phyloP scores from a whole-genome alignment of 2,329 filamentous ascomycete species.

The Dactylonectria estremocensis region DNA sequence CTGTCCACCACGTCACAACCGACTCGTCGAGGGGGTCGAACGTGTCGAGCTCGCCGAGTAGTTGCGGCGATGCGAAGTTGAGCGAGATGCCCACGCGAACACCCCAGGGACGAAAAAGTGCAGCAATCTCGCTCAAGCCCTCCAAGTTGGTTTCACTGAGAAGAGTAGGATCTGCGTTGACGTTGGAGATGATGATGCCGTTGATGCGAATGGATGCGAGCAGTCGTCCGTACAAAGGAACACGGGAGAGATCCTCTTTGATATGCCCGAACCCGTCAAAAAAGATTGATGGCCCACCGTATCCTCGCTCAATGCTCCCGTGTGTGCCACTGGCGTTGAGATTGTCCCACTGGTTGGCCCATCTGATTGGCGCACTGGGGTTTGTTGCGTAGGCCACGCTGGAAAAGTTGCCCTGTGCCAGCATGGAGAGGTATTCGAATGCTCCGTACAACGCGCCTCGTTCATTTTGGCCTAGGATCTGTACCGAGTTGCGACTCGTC shows the following conservation, averaged over 20 bases:
- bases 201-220: conserved; percentile 78
- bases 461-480: conserved; percentile 76
- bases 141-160: conserved; percentile 70
- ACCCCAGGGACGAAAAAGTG: conserved; percentile 77
- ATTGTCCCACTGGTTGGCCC: conserved; percentile 84
- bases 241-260: conserved; percentile 72
- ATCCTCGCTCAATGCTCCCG: conserved; percentile 77
- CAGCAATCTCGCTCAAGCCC: conserved; percentile 74
- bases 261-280: conserved; percentile 68
- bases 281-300: conserved; percentile 78
- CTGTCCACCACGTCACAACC: conserved; percentile 75
- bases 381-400: conserved; percentile 65
- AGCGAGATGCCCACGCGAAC: conserved; percentile 76
- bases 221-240: conserved; percentile 74
- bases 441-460: conserved; percentile 78
- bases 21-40: conserved; percentile 75
- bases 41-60: conserved; percentile 69
- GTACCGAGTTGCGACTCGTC: conserved; percentile 60
- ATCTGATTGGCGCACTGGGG: conserved; percentile 74
- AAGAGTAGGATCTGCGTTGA: conserved; percentile 76
- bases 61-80: conserved; percentile 76
- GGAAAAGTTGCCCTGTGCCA: conserved; percentile 70
- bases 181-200: conserved; percentile 78
- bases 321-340: conserved; percentile 62
- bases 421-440: conserved; percentile 76